These are phyloP conservation scores for Solanum chmielewskii DNA, from an alignment of 257 asterid genomes.

Conservation along the genomic window DNA sequence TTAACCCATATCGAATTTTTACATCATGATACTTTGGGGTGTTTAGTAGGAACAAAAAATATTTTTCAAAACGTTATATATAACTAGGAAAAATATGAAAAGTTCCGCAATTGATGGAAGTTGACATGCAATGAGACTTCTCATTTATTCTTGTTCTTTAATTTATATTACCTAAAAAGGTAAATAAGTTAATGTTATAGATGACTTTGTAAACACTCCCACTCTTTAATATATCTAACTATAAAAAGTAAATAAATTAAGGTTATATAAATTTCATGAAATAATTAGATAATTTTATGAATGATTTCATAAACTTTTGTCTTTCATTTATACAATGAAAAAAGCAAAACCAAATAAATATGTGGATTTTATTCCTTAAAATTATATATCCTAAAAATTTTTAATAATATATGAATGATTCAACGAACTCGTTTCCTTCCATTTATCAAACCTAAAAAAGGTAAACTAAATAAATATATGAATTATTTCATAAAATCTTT, in stretches of 20 bases:
- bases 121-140: neutral
- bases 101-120: neutral
- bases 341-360: no score
- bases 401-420: no score
- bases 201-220: neutral
- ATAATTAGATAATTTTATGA: neutral
- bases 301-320: no score
- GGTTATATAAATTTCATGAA: neutral
- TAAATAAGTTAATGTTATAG: neutral
- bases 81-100: no score
- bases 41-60: no score
- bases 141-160: no score
- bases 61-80: neutral
- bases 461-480: neutral
- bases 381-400: neutral
- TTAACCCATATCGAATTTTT: no score
- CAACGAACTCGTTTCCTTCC: neutral
- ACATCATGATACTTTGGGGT: neutral
- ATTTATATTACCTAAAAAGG: neutral
- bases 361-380: neutral
- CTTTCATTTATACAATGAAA: no score
- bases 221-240: neutral
- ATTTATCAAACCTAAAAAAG: neutral
- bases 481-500: neutral
- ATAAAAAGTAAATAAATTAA: no score